These are phyloP conservation scores for Backusella psychrophila DNA, from an alignment of 192 early-diverging fungal genomes.

Conservation along the genomic window DNA sequence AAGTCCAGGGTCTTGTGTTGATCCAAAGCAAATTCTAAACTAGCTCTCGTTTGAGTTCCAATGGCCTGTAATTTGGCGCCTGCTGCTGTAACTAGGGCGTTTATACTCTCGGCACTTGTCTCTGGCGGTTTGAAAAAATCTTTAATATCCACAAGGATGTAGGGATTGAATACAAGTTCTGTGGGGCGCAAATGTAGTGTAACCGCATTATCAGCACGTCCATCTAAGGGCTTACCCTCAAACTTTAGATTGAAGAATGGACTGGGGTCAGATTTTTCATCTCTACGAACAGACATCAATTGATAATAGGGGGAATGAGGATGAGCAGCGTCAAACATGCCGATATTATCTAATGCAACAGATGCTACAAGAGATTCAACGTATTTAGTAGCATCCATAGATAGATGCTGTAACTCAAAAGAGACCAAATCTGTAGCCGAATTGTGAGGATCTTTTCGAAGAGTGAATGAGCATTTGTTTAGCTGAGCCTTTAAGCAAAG, in stretches of 20 bases:
- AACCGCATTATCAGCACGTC: conserved; percentile 69
- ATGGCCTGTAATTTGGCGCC: conserved; percentile 67
- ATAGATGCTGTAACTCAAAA: conserved; percentile 63
- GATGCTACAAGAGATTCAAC: conserved; percentile 49
- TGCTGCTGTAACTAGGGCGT: conserved; percentile 60
- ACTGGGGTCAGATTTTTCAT: neutral
- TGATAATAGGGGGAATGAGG: conserved; percentile 52
- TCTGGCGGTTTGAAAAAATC: conserved; percentile 72
- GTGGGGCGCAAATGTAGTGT: conserved; percentile 70
- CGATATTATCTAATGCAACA: conserved; percentile 58
- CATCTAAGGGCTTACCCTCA: conserved; percentile 73
- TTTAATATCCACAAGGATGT: conserved; percentile 56
- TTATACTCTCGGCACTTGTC: conserved; percentile 56
- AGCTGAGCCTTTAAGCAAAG: conserved; percentile 62
- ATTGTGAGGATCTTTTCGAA: conserved; percentile 55
- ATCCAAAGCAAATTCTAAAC: conserved; percentile 74
- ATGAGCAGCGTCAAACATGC: conserved; percentile 61
- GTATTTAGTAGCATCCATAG: conserved; percentile 50
- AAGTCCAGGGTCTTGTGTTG: conserved; percentile 77
- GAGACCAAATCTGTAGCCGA: conserved; percentile 39
- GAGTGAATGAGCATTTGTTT: conserved; percentile 73
- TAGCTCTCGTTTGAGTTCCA: conserved; percentile 72
- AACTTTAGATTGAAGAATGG: conserved; percentile 61
- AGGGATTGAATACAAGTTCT: conserved; percentile 77
- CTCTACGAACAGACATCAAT: conserved; percentile 45